Base-by-base conservation (phyloP, 805 yeast genomes). In the Yarrowia deformans region DNA sequence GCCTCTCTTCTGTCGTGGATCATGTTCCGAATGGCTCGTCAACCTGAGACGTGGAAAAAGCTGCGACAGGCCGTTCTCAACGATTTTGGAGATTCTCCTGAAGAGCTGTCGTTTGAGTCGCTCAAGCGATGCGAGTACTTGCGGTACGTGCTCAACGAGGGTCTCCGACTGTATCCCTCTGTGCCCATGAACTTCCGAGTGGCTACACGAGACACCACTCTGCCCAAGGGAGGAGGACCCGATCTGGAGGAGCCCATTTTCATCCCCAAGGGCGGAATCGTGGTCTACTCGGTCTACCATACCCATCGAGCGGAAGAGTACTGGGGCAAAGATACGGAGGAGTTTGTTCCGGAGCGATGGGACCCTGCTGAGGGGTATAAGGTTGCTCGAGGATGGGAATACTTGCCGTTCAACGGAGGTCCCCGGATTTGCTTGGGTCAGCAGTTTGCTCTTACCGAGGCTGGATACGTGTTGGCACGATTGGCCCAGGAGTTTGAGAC, bases 391-490 rank as follows among this genome's bases (percentile, higher is more conserved):
- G 68, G 68, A 23, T 84, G 86, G 86, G 83, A 81, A 34, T 84
- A 81, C 74, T 74, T 84, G 39, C 86, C 87, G 19, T 84, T 84
- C 76, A 83, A 84, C 71, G 87, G 87, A 49, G 87, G 87, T 12
- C 87, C 87, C 18, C 75, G 87, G 70, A 83, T 84, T 68, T 84
- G 87, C 73, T 76, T 84, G 67, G 87, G 87, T 45, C 87, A 84
- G 77, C 87, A 84, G 75, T 84, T 83, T 75, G 87, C 87, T 2
- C 79, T 84, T 19, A 84, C 86, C 16, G 87, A 84, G 74, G 84
- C 85, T 8, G 78, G 83, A 13, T 84, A 82, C 73, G 77, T 80
- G 14, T 71, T 82, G 52, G 80, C 78, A 14, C 75, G 85, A 70
- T 72, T 83, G 66, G 70, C 76, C 48, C 82, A 80, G 39, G 39